phyloP scores from a whole-genome alignment of 257 asterid genomes.

The Solanum clarkiae region DNA sequence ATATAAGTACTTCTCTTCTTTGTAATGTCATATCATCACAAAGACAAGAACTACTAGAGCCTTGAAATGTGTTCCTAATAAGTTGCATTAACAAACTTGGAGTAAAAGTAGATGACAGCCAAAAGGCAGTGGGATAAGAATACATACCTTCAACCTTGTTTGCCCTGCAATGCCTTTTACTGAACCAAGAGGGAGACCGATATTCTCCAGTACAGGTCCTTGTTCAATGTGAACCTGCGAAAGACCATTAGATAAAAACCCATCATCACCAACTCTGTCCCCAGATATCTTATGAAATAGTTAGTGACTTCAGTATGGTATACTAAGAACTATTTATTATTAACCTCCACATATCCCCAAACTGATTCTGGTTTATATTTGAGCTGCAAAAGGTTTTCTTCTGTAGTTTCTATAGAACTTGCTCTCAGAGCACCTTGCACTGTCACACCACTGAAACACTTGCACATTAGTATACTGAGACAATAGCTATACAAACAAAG shows the following conservation, averaged over 20 bases:
- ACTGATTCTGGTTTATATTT: conserved; percentile 75
- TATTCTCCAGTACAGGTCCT: conserved; percentile 89
- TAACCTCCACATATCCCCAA: conserved; percentile 86
- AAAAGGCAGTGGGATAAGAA: neutral
- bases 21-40: neutral
- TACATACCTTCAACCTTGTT: conserved; percentile 67
- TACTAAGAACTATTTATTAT: neutral
- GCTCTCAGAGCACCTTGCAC: conserved; percentile 73
- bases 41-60: neutral
- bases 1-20: neutral
- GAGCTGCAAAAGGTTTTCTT: conserved; percentile 71
- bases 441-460: conserved; percentile 78
- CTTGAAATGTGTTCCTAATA: neutral
- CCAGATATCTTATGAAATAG: neutral
- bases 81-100: neutral
- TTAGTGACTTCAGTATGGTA: neutral
- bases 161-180: conserved; percentile 99
- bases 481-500: neutral
- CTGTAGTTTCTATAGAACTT: conserved; percentile 54
- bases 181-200: conserved; percentile 81
- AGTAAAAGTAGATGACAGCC: neutral
- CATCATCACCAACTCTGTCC: neutral
- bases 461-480: conserved; percentile 20
- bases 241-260: conserved; percentile 5
- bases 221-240: conserved; percentile 93